phyloP scores from a whole-genome alignment of 495 filamentous ascomycete species.

The Aspergillus incahuasiensis region DNA sequence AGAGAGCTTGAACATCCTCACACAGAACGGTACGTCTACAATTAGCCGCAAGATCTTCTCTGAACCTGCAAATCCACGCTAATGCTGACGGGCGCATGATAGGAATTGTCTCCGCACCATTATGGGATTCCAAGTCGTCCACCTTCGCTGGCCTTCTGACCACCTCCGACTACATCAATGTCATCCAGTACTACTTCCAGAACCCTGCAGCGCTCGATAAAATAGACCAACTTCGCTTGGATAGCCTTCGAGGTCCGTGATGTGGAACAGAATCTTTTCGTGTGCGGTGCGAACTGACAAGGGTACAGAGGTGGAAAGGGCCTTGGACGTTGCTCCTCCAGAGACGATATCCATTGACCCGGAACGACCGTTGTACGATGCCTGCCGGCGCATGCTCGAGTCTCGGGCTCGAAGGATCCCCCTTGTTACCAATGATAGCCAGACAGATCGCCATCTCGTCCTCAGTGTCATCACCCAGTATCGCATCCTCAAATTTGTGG shows the following conservation, averaged over 20 bases:
- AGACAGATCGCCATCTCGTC: slow-evolving; percentile 87
- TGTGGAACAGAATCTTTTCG: not conserved
- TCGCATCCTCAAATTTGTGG: slow-evolving; percentile 95
- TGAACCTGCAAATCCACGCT: slow-evolving; percentile 1
- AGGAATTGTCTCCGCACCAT: slow-evolving; percentile 97
- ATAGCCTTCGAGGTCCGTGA: slow-evolving; percentile 74
- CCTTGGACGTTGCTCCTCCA: slow-evolving; percentile 82
- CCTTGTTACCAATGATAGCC: slow-evolving; percentile 89
- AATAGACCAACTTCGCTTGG: slow-evolving; percentile 91
- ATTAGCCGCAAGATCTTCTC: not conserved
- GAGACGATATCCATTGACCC: slow-evolving; percentile 97
- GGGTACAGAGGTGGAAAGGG: slow-evolving; percentile 79
- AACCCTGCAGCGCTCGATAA: slow-evolving; percentile 83
- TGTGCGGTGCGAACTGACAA: not conserved
- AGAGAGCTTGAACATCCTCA: slow-evolving; percentile 92
- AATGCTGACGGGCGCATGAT: slow-evolving; percentile 23
- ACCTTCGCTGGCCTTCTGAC: slow-evolving; percentile 93
- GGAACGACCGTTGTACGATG: slow-evolving; percentile 84
- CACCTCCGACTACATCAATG: slow-evolving; percentile 94
- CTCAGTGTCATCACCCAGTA: slow-evolving; percentile 98
- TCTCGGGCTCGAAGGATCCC: slow-evolving; percentile 91
- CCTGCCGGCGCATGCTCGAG: slow-evolving; percentile 89
- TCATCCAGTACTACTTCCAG: slow-evolving; percentile 99
- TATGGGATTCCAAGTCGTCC: slow-evolving; percentile 94
- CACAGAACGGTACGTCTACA: slow-evolving; percentile 78